Evolutionary conservation across 805 yeast species (phyloP).

Genomic region (Saccharomycopsis sp.): DNA sequence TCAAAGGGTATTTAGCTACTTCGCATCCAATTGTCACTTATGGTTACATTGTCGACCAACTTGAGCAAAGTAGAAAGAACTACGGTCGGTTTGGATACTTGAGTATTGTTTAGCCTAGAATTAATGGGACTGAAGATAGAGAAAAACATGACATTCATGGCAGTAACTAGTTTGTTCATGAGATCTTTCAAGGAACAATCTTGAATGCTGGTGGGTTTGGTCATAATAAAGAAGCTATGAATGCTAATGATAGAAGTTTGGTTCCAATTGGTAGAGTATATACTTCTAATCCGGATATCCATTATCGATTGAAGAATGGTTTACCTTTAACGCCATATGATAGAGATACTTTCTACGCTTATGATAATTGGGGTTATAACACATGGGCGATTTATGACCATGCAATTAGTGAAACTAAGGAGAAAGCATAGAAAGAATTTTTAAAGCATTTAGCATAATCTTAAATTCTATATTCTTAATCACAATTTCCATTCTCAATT

Average conservation of each 20-base stretch:
- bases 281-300: conserved; percentile 42
- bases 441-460: conserved; percentile 1
- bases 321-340: conserved; percentile 28
- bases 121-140: conserved; percentile 25
- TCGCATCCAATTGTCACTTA: conserved; percentile 31
- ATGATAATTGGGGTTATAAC: conserved; percentile 1
- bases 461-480: too few relatives aligned
- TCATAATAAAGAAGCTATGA: conserved; percentile 21
- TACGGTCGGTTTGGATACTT: conserved; percentile 32
- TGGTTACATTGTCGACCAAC: conserved; percentile 34
- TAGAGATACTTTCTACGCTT: conserved; percentile 29
- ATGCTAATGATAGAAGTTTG: conserved; percentile 25
- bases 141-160: conserved; percentile 34
- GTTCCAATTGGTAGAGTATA: conserved; percentile 33
- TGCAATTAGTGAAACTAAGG: conserved; percentile 6
- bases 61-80: conserved; percentile 29
- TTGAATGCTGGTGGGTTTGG: too few relatives aligned
- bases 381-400: conserved; percentile 16
- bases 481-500: too few relatives aligned
- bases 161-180: conserved; percentile 32
- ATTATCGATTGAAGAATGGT: conserved; percentile 32
- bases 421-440: conserved; percentile 2
- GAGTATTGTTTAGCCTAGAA: conserved; percentile 33
- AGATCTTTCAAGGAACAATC: conserved; percentile 39
- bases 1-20: conserved; percentile 33